Conservation (phyloP, 208 protist species). For the Strigomonas oncopelti region DNA sequence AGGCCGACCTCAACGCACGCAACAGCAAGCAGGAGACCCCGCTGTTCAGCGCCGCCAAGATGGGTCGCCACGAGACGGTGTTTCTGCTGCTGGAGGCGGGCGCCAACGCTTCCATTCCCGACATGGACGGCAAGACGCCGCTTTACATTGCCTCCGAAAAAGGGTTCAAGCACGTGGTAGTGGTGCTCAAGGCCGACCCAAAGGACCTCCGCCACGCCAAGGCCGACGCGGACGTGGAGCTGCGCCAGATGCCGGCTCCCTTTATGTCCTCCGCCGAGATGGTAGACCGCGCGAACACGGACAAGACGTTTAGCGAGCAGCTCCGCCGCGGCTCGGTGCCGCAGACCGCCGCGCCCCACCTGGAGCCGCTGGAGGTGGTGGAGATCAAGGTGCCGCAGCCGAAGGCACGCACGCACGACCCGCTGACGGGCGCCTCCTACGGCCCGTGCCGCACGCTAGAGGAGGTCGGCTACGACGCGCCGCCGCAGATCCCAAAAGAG, state of each 20-base stretch:
- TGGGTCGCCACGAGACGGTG: conserved; percentile 60
- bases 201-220: conserved; percentile 63
- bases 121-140: conserved; percentile 79
- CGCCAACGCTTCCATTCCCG: conserved; percentile 50
- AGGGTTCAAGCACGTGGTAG: conserved; percentile 71
- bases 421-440: conserved; percentile 50
- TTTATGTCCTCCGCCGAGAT: conserved; percentile 70
- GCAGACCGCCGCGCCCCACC: conserved; percentile 16
- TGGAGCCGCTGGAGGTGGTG: conserved; percentile 64
- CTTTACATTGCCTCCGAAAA: conserved; percentile 87
- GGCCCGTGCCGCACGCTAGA: conserved; percentile 78
- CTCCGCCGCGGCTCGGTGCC: conserved; percentile 30
- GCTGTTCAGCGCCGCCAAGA: conserved; percentile 64
- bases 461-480: conserved; percentile 77
- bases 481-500: conserved; percentile 64
- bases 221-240: conserved; percentile 59
- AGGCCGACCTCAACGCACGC: conserved; percentile 63
- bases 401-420: conserved; percentile 46
- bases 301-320: conserved; percentile 37
- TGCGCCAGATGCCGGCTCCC: conserved; percentile 39
- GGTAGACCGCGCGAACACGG: conserved; percentile 38
- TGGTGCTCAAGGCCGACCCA: conserved; percentile 63
- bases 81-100: conserved; percentile 55
- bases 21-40: conserved; percentile 76
- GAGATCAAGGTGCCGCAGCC: conserved; percentile 70